A percentile compares a stretch with the other conserved stretches of the same genome.
Conservation (phyloP, 2,329 filamentous ascomycete species). For the Alternaria postmessia region DNA sequence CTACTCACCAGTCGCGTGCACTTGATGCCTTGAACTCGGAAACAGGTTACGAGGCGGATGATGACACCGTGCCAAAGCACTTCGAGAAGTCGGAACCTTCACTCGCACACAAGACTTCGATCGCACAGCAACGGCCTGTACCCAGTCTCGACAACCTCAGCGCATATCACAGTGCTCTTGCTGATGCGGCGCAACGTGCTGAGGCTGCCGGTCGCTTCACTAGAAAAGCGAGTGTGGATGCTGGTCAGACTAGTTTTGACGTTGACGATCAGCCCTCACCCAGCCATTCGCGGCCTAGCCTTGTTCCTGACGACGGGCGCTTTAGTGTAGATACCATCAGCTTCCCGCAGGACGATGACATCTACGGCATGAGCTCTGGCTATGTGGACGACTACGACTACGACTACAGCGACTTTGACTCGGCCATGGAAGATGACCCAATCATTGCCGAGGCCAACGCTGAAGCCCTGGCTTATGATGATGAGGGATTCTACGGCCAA, state of each 20-base stretch:
- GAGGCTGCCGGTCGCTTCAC: conserved; percentile 78
- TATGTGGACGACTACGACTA: conserved; percentile 62
- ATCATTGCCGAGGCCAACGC: conserved; percentile 97
- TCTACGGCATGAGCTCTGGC: conserved; percentile 47
- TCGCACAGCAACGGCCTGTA: conserved; percentile 42
- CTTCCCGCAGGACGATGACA: conserved; percentile 45
- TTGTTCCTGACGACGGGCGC: conserved; percentile 60
- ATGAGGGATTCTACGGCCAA: conserved; percentile 92
- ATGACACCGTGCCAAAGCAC: conserved; percentile 39
- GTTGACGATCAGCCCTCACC: conserved; percentile 42
- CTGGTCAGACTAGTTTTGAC: conserved; percentile 40
- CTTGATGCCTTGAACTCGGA: conserved; percentile 28
- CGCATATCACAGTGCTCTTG: conserved; percentile 84
- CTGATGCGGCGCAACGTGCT: conserved; percentile 80
- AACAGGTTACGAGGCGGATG: conserved; percentile 43
- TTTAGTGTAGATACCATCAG: conserved; percentile 57
- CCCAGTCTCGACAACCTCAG: conserved; percentile 62
- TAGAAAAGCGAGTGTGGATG: conserved; percentile 62
- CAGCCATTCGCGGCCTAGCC: conserved; percentile 51
- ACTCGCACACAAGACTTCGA: conserved; percentile 59
- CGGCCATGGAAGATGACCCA: conserved; percentile 71
- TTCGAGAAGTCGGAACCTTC: conserved; percentile 55
- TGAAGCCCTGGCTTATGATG: conserved; percentile 88
- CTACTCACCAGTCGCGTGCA: conserved; percentile 26
- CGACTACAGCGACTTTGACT: conserved; percentile 66